These are phyloP conservation scores for Corynascus novoguineensis DNA, from an alignment of 495 filamentous ascomycete genomes.

Conservation along the genomic window DNA sequence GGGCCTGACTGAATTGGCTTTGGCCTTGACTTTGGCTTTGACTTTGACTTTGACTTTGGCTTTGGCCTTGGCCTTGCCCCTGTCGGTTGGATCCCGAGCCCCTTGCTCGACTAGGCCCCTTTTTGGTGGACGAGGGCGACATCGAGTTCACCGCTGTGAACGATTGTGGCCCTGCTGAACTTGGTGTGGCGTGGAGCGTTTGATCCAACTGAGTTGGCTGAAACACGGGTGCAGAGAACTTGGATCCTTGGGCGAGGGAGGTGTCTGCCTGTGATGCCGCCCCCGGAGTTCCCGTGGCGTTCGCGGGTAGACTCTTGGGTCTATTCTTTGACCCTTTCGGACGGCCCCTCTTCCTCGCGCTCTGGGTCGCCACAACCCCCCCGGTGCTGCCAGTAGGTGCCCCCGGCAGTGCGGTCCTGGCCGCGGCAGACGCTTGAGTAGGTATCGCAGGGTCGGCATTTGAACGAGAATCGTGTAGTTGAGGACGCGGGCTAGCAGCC, in stretches of 20 bases:
- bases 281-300: constrained; percentile 6
- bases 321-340: constrained; percentile 48
- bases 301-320: constrained; percentile 31
- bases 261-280: constrained; percentile 1
- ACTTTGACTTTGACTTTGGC: too few species aligned
- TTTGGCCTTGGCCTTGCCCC: background rate
- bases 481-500: constrained; percentile 16
- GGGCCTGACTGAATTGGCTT: background rate
- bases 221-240: constrained; percentile 1
- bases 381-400: background rate
- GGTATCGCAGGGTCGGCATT: background rate
- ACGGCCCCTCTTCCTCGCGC: constrained; percentile 31
- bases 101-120: constrained; percentile 9
- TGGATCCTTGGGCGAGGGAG: constrained; percentile 7
- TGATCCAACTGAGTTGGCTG: constrained; percentile 11
- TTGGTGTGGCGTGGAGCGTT: background rate
- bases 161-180: constrained; percentile 10
- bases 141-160: constrained; percentile 27
- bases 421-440: background rate
- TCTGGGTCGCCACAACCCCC: constrained; percentile 17
- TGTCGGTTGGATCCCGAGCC: constrained; percentile 4
- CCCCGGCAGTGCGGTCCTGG: constrained; percentile 18
- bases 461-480: background rate
- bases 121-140: constrained; percentile 10
- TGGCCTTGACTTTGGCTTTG: too few species aligned